phyloP scores from a whole-genome alignment of 2,329 filamentous ascomycete species.

The Pochonia chlamydosporia region DNA sequence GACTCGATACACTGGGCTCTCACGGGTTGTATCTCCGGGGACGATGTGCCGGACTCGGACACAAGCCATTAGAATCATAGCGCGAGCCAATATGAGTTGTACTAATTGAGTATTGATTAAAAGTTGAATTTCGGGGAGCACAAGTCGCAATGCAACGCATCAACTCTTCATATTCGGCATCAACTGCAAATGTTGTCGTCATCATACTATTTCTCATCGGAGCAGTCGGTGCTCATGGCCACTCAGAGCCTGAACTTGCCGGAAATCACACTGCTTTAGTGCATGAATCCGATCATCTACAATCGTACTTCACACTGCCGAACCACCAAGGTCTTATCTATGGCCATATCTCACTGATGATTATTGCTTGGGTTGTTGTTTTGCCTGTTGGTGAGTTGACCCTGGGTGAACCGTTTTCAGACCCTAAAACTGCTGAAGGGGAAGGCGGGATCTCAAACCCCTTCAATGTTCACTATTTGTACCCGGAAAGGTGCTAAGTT shows the following conservation, averaged over 20 bases:
- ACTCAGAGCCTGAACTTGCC: neutral
- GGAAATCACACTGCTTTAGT: neutral
- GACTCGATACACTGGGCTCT: no score
- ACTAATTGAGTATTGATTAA: no score
- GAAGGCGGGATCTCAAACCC: neutral
- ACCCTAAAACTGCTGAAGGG: no score
- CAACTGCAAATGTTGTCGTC: neutral
- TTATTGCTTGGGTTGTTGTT: constrained; percentile 64
- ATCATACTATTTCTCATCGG: neutral
- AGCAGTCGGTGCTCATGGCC: neutral
- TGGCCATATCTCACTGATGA: constrained; percentile 66
- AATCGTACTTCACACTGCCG: constrained; percentile 55
- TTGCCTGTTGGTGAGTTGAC: constrained; percentile 61
- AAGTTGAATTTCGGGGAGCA: no score
- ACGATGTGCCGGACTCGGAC: no score
- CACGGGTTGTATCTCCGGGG: no score
- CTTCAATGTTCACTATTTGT: neutral
- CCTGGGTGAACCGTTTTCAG: neutral
- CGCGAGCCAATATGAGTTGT: no score
- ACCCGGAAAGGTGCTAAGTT: no score
- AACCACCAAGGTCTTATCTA: constrained; percentile 54
- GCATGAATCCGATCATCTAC: constrained; percentile 24
- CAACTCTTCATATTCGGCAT: neutral
- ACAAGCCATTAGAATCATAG: no score
- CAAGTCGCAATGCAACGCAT: neutral